Evolutionary conservation across 805 yeast genomes (phyloP), one percentile per base, ranked within the genome.

Genomic region (Torulaspora delbrueckii): DNA sequence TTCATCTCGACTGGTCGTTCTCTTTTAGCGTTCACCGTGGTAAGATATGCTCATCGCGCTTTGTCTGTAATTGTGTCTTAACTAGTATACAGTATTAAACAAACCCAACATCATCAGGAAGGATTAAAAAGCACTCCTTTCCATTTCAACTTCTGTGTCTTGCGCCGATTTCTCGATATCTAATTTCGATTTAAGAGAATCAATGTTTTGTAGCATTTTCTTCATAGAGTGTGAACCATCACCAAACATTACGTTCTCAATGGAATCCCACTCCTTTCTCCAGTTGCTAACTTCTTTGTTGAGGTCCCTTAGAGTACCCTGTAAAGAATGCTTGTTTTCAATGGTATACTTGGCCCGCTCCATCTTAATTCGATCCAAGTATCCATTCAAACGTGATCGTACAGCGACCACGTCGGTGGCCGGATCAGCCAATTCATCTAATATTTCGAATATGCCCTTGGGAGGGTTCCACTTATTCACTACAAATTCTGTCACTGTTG

Each of bases 181-280:
- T 23, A 56, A 14, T 27, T 54, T 54, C 12, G 44, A 23, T 36
- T 47, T 60, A 33, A 63, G 34, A 2, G 51, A 23, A 13, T 57
- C 60, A 2, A 63, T 53, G 14, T 56, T 60, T 16, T 54, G 59
- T 24, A 64, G 46, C 57, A 62, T 56, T 19, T 50, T 59, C 38
- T 51, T 56, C 45, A 64, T 57, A 5, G 66, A 62, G 25, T 52
- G 52, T 9, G 63, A 47, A 22, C 51, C 56, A 37, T 61, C 63
- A 6, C 66, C 67, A 45, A 64, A 64, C 58, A 64, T 51, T 36
- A 58, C 42, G 43, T 46, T 55, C 38, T 64, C 68, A 23, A 63
- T 52, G 22, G 56, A 51, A 22, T 60, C 60, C 56, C 60, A 58
- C 35, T 63, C 60, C 32, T 52, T 56, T 35, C 60, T 55, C 68